Evolutionary conservation across 164 flowering plant species (phyloP).

Genomic region (Warburgia ugandensis): DNA sequence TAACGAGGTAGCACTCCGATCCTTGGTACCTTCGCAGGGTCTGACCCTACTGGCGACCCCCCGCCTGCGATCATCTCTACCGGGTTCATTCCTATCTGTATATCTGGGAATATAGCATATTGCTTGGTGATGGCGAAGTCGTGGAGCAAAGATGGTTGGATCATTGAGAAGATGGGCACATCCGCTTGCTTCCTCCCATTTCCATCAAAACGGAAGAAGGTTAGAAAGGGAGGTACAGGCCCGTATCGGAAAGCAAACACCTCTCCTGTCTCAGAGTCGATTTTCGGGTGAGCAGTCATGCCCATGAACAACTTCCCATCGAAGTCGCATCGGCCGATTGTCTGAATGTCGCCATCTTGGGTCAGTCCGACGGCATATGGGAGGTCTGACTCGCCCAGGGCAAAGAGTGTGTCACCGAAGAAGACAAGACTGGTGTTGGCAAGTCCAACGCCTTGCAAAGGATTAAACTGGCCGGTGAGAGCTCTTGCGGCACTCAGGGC

Average conservation of each 20-base stretch:
- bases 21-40: constrained; percentile 39
- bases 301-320: constrained; percentile 38
- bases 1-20: constrained; percentile 66
- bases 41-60: constrained; percentile 41
- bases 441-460: constrained; percentile 44
- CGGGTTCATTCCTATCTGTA: constrained; percentile 56
- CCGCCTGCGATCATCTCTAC: constrained; percentile 32
- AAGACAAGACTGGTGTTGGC: constrained; percentile 73
- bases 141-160: constrained; percentile 51
- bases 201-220: constrained; percentile 40
- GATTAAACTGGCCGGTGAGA: constrained; percentile 45
- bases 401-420: constrained; percentile 41
- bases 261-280: constrained; percentile 55
- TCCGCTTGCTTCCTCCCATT: constrained; percentile 52
- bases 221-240: constrained; percentile 57
- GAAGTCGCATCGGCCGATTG: constrained; percentile 55
- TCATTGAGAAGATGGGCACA: constrained; percentile 55
- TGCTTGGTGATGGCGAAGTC: constrained; percentile 71
- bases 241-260: constrained; percentile 60
- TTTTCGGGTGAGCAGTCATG: constrained; percentile 92
- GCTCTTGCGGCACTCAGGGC: constrained; percentile 38
- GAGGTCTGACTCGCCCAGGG: constrained; percentile 67
- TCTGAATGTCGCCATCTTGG: constrained; percentile 50
- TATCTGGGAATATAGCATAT: constrained; percentile 55
- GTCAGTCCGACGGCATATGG: constrained; percentile 47